Conservation (phyloP, 352 stramenopile genomes). For the Pythium vanterpoolii region DNA sequence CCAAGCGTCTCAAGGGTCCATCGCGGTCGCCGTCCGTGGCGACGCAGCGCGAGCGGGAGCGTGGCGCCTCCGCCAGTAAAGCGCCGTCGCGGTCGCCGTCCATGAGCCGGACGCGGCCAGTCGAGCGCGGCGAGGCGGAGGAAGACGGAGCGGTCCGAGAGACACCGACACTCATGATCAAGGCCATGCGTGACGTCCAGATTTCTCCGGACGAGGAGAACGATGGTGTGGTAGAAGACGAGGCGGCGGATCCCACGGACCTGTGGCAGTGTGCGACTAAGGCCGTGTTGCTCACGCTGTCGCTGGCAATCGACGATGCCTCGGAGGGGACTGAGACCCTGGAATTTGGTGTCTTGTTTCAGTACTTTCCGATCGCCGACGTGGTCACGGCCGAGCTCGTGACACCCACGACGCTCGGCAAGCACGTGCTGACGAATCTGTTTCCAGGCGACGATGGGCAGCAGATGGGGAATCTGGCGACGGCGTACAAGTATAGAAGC, state of each 20-base stretch:
- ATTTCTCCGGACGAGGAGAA: conserved; percentile 28
- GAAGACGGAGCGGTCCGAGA: conserved; percentile 2
- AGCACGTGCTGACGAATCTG: conserved; percentile 37
- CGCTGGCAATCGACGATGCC: conserved; percentile 42
- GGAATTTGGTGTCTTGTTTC: conserved; percentile 59
- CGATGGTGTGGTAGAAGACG: conserved; percentile 13
- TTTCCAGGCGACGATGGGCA: conserved; percentile 63
- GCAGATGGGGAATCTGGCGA: conserved; percentile 33
- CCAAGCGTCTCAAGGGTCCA: conserved; percentile 43
- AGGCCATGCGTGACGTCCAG: conserved; percentile 37
- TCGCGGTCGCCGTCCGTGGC: conserved; percentile 30
- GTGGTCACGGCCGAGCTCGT: conserved; percentile 57
- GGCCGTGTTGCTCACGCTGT: conserved; percentile 44
- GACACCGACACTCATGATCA: conserved; percentile 8
- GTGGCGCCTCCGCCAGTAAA: conserved; percentile 10
- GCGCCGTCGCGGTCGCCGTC: conserved; percentile 57
- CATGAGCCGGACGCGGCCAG: conserved; percentile 20
- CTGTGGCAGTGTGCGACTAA: conserved; percentile 54
- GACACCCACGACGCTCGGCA: conserved; percentile 9
- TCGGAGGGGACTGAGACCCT: conserved; percentile 19
- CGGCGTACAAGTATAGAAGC: conserved; percentile 48
- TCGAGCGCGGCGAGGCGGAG: conserved; percentile 38
- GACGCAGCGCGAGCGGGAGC: background rate
- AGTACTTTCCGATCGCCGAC: conserved; percentile 52
- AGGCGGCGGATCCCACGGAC: conserved; percentile 24